Base-by-base conservation (phyloP, 2,329 filamentous ascomycete genomes). In the Penicillium sp. region DNA sequence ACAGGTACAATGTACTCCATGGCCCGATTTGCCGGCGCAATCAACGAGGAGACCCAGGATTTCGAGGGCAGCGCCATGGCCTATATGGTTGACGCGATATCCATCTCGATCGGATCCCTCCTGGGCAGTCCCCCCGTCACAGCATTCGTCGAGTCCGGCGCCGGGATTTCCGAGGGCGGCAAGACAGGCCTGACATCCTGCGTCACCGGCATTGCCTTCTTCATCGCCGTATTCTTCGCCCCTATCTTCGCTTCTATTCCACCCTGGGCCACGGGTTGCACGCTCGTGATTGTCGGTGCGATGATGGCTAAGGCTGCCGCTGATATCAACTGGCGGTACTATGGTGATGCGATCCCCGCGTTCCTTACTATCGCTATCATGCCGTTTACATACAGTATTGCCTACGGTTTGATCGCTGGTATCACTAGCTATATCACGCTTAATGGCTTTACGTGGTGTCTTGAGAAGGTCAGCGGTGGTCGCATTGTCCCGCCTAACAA, bases 161-260 rank as follows among this genome's bases (percentile, higher is more conserved):
- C 91, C 9, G 91, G 91, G 65, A 95, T 96, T 61, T 89, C 89
- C 0, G 91, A 96, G 74, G 91, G 91, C 50, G 91, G 90, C 43
- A 87, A 87, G 68, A 95, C 91, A 0, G 91, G 91, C 16, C 76
- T 96, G n/a, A 94, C 90, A 0, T 86, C 90, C 45, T 89, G 93
- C 72, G 79, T 85, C 16, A 87, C 89, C 0, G 91, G 91, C 5
- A 55, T 95, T 48, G 92, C 88, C 76, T 96, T 96, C 79, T 88
- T 96, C 77, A 85, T 95, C 69, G 85, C 89, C 55, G 83, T 95
- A 59, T 95, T 95, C 80, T 95, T 95, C 70, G 90, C 91, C 0
- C 91, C 91, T 0, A 93, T 95, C 55, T 95, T 95, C 69, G 90
- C 91, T 10, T 92, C 89, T 0, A 94, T 95, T 56, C 91, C 91